phyloP scores from a whole-genome alignment of 257 asterid genomes.

The Ilex aquifolium region DNA sequence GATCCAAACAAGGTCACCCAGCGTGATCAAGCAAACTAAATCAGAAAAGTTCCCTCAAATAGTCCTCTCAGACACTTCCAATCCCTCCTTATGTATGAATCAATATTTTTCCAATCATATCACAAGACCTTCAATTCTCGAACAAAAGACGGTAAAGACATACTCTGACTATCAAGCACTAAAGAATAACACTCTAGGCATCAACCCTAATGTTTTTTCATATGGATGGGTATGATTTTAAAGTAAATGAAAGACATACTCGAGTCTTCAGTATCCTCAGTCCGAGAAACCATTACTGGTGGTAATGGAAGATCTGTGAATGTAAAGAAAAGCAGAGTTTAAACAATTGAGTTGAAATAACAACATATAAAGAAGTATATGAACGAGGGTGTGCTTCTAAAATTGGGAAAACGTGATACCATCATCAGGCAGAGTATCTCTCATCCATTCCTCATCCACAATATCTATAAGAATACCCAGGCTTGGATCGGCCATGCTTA shows the following conservation, averaged over 20 bases:
- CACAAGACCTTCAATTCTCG: no score
- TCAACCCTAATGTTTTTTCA: background rate
- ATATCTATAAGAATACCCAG: conserved; percentile 61
- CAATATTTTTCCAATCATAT: no score
- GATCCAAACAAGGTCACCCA: no score
- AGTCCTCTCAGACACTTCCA: no score
- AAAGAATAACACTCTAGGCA: background rate
- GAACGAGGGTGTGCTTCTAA: background rate
- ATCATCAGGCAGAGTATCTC: conserved; percentile 69
- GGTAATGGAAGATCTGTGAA: conserved; percentile 61
- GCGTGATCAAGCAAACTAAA: no score
- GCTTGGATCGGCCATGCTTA: conserved; percentile 54
- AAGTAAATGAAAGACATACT: conserved; percentile 30
- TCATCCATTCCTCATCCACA: conserved; percentile 86
- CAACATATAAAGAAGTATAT: background rate
- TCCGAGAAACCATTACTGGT: conserved; percentile 47
- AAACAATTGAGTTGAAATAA: background rate
- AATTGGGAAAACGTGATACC: conserved; percentile 28
- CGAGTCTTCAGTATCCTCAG: conserved; percentile 62
- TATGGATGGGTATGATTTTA: no score
- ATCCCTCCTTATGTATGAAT: no score
- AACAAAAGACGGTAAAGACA: no score
- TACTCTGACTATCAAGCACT: background rate
- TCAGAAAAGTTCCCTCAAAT: no score
- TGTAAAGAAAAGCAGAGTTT: conserved; percentile 1